Percentiles rank a stretch among this genome's conserved stretches.
These are phyloP conservation scores for Aspergillus bombycis DNA, from an alignment of 2,329 filamentous ascomycete genomes.

Conservation along the genomic window DNA sequence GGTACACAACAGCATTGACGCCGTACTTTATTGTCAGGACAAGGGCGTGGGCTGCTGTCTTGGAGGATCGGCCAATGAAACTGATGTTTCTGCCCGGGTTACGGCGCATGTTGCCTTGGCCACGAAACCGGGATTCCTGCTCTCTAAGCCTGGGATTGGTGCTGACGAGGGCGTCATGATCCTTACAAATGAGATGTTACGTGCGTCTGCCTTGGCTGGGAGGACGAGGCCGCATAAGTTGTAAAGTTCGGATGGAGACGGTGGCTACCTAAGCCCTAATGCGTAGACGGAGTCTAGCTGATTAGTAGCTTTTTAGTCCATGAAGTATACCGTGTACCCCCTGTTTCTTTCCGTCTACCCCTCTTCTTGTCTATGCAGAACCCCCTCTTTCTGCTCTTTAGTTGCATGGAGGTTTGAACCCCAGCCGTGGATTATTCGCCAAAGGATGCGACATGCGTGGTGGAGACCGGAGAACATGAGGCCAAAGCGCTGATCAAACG, in stretches of 20 bases:
- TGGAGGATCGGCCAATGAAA: slow-evolving; percentile 22
- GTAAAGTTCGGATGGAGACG: not conserved
- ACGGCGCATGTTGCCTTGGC: slow-evolving; percentile 22
- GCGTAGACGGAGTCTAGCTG: too few species aligned
- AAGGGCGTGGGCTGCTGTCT: slow-evolving; percentile 21
- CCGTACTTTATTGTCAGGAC: slow-evolving; percentile 19
- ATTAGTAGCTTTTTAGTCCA: not conserved
- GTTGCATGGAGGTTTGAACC: not conserved
- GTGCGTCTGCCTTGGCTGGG: slow-evolving; percentile 4
- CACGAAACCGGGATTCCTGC: slow-evolving; percentile 9
- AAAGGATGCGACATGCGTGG: not conserved
- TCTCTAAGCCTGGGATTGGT: slow-evolving; percentile 11
- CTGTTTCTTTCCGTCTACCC: not conserved
- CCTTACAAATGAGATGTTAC: slow-evolving; percentile 15
- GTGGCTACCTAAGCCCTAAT: not conserved
- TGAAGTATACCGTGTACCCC: not conserved
- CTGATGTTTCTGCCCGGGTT: slow-evolving; percentile 32
- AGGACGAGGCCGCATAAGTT: not conserved
- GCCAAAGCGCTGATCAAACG: not conserved
- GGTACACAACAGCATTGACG: slow-evolving; percentile 22
- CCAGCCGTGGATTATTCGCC: not conserved
- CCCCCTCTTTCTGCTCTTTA: not conserved
- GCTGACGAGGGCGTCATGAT: slow-evolving; percentile 14
- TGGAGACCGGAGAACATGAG: not conserved
- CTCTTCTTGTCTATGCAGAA: not conserved